A percentile compares a stretch with the other conserved stretches of the same genome.
Evolutionary conservation across 1,284 basidiomycete genomes (phyloP).

Genomic region (Rhodofomes roseus): DNA sequence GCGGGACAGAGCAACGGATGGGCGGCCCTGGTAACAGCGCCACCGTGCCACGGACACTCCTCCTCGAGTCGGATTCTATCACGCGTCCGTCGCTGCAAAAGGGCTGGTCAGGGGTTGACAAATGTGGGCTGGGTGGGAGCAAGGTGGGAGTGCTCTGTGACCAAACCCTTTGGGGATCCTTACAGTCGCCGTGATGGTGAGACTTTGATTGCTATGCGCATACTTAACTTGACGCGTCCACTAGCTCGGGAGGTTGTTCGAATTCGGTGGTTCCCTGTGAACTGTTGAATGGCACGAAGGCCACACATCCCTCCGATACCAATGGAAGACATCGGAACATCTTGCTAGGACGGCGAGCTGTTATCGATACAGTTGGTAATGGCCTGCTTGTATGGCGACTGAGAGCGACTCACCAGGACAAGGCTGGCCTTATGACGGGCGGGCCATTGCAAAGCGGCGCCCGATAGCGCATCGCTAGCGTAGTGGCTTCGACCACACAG

Average conservation of each 20-base stretch:
- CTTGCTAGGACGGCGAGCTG: background rate
- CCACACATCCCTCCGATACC: background rate
- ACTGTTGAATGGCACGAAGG: background rate
- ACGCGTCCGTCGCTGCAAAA: background rate
- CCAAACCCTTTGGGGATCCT: too few species aligned
- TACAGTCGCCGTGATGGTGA: background rate
- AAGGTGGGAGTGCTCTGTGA: too few species aligned
- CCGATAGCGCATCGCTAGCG: background rate
- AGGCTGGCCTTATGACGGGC: background rate
- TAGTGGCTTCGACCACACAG: too few species aligned
- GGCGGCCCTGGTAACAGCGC: background rate
- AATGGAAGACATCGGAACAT: background rate
- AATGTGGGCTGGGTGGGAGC: background rate
- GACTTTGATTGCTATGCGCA: background rate
- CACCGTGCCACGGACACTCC: background rate
- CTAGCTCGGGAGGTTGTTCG: background rate
- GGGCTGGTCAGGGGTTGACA: background rate
- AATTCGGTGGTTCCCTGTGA: background rate
- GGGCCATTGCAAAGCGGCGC: background rate
- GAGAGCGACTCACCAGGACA: background rate
- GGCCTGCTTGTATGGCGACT: background rate
- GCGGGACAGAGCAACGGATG: background rate
- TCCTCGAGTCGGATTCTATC: background rate
- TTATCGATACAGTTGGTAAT: background rate
- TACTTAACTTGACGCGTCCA: too few species aligned